Base-by-base conservation (phyloP, 140 eudicot genomes). In the Erigeron philadelphicus region DNA sequence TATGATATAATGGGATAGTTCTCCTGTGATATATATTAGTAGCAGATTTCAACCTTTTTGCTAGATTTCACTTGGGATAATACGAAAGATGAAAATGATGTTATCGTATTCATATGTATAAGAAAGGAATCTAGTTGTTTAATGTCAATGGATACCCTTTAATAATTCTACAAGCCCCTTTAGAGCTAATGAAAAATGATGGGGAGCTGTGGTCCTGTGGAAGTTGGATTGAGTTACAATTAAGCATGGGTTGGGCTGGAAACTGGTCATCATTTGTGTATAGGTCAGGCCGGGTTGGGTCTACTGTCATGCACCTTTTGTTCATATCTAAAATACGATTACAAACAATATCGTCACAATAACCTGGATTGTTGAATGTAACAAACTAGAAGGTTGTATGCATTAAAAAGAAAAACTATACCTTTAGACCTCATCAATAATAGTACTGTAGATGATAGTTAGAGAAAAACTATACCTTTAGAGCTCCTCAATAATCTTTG, bases 1-100 rank as follows among this genome's bases (percentile, higher is more conserved):
- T 11, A 21, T n/a, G 50, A 68, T 53, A 50, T 62, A 19, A 55
- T 23, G 66, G 41, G 56, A 47, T 41, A 52, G 49, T 65, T 74
- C n/a, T 23, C 35, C 38, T 15, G 54, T 45, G 18, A 19, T 61
- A 54, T 76, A 48, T 43, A 21, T 21, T 21, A 49, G 46, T 57
- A 50, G 75, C 53, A 71, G 78, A 71, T 62, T 60, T 76, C 54
- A 49, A 19, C 49, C 63, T 41, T 70, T 70, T 57, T 43, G 66
- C 21, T 70, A 17, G 45, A 49, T 56, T 58, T 70, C 12, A 54
- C n/a, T 49, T 61, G 73, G 61, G 76, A 76, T 46, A 66, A 54
- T 50, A 18, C 43, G 47, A 61, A 68, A 41, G 71, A 41, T 46
- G 13, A 64, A 44, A 62, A 21, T 52, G 55, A 42, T 43, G 11